Base-by-base conservation (phyloP, 2,329 filamentous ascomycete species). In the Tolypocladium album region DNA sequence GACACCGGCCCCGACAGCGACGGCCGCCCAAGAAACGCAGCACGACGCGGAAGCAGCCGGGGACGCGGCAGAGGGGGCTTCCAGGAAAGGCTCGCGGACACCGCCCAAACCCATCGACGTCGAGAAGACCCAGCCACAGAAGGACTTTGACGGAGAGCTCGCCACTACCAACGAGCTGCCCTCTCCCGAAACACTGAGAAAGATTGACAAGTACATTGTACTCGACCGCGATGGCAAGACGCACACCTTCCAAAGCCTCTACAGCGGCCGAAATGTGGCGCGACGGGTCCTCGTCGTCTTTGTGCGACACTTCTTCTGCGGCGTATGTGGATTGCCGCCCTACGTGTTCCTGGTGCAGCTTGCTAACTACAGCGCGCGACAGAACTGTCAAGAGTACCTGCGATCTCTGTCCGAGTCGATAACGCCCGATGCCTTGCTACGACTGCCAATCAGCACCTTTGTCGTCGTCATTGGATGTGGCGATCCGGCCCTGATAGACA, bases 361-460 rank as follows among this genome's bases (percentile, higher is more conserved):
- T 61, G 62, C 59, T 66, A 53, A 45, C 17, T 39, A 15, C 17
- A 57, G 20, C 56, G 22, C 36, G 15, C 24, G 55, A 12, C 64
- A 90, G 86, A 88, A 87, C 71, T 92, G 89, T 74, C 88, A 91
- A 71, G 86, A 90, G 69, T 92, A 88, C 70, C 76, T 92, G 31
- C 82, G 82, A 61, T 76, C 80, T 4, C 78, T 92, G 22, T 82
- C 84, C 39, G 76, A 80, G 22, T 79, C 81, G 56, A 78, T 91
- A 57, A 82, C 78, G 7, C 78, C 79, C 55, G 73, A 79, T 17
- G 67, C 70, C 62, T 86, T 76, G 66, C 79, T 75, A 62, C 72
- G 64, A 60, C 78, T 84, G 0, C 80, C 81, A 20, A 72, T 79
- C 62, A 79, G 76, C 64, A 88, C 87, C 39, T 85, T 83, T 64